Base-by-base conservation (phyloP, 768 basidiomycete species). In the Mycena epipterygia region DNA sequence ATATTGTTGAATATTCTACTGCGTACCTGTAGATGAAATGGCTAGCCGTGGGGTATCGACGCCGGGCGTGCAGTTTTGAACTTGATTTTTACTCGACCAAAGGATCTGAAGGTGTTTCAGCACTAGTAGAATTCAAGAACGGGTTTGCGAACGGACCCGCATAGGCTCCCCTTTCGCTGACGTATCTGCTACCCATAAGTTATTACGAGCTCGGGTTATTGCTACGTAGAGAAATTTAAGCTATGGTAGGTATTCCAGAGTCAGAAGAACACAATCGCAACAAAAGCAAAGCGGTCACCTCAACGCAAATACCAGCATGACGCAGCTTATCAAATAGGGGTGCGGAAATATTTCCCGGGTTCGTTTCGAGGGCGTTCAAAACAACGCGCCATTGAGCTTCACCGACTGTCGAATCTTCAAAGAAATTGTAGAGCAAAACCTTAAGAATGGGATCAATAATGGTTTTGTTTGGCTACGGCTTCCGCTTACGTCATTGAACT, bases 371-470 rank as follows among this genome's bases (percentile, higher is more conserved):
- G 1, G 77, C 81, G 57, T 88, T 87, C 5, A 90, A 75, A 5
- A 92, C 79, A 1, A 91, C 82, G 12, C 90, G 82, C 92, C 92
- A 93, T 53, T 89, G 89, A 0, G 87, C 78, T 2, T 76, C 64
- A 44, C 85, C 85, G 2, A 87, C 78, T 0, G 75, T 72, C 0
- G 93, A 94, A 71, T 92, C 90, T 29, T 88, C 85, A 73, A 94
- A 94, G 78, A 93, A 93, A 70, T 94, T 89, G 73, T 90, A 93
- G 14, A 94, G 74, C 4, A 94, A 82, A 5, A 94, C 92, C 92
- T 93, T 64, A 62, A 44, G 32, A 46, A 29, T 64, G 1, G 5
- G 52, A 14, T 67, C 44, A 42, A 27, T 30, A 3, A 58, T 32
- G 3, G 29, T 51, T n/a, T 59, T 13, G 19, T 46, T 16, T 44